phyloP scores from a whole-genome alignment of 169 alveolate genomes.

The Plasmodium gonderi region DNA sequence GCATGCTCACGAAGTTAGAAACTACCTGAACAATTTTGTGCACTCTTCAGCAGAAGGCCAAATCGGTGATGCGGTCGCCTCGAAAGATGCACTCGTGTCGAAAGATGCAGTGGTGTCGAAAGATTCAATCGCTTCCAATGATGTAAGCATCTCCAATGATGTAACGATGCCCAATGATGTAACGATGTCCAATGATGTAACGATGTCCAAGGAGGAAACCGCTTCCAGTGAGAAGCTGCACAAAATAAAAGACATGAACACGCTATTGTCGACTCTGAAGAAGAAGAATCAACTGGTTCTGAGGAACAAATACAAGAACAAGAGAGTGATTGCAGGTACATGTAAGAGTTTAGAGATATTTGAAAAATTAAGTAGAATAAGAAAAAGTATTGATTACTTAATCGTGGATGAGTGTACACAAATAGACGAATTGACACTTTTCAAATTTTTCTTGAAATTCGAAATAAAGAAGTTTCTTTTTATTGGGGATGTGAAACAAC shows the following conservation, averaged over 20 bases:
- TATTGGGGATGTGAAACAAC: slow-evolving; percentile 58
- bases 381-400: slow-evolving; percentile 13
- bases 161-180: background rate
- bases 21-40: background rate
- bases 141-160: background rate
- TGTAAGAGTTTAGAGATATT: slow-evolving; percentile 35
- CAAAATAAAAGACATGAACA: slow-evolving; percentile 21
- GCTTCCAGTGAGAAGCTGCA: background rate
- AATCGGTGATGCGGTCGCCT: background rate
- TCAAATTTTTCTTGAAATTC: slow-evolving; percentile 22
- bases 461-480: slow-evolving; percentile 20
- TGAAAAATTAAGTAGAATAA: slow-evolving; percentile 35
- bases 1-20: background rate
- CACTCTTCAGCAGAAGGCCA: background rate
- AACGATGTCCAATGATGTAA: background rate
- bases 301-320: slow-evolving; percentile 41
- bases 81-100: background rate
- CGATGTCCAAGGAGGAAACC: background rate
- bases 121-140: background rate
- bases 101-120: background rate
- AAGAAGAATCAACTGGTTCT: slow-evolving; percentile 14
- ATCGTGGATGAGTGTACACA: slow-evolving; percentile 64
- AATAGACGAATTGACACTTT: slow-evolving; percentile 39
- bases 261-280: background rate
- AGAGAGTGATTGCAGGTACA: slow-evolving; percentile 67